Evolutionary conservation across 2,329 filamentous ascomycete species (phyloP), one percentile per base, ranked within the genome.

Genomic region (Blastomyces gilchristii): DNA sequence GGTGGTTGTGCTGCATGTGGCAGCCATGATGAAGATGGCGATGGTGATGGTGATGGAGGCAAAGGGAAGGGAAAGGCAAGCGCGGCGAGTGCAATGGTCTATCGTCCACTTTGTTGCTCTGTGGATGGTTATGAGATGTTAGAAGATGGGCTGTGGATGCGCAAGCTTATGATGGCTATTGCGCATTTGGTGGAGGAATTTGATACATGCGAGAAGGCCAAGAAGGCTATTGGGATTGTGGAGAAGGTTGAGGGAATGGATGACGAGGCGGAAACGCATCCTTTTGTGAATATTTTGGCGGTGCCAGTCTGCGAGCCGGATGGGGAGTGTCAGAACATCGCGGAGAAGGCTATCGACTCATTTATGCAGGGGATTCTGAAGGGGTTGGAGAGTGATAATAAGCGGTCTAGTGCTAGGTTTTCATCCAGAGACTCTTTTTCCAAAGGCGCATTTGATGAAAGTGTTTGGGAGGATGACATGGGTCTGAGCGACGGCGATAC

Each of bases 281-380:
- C 56, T 0, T 63, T 45, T 52, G 50, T 67, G 37, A 63, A 67
- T 61, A 61, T 56, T 25, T 52, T 67, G 2, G 65, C 65, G 12
- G 66, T 64, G 25, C 65, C 66, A 3, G 53, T 67, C 9, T 67
- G 66, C 43, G 58, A 43, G 7, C n/a, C 60, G n/a, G 61, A 62
- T 22, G 45, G 47, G 14, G 43, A 53, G n/a, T 67, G 66, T 41
- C 58, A 50, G 9, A 41, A 53, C 22, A 63, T 58, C 28, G 63
- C 57, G 41, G 59, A 49, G 54, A 28, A 47, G 9, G 43, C 43
- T 18, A 62, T 66, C 12, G n/a, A 62, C 18, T 28, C 54, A 18
- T 58, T 66, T 28, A 22, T 50, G 37, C 58, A 58, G 50, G 58
- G 45, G 28, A 56, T 31, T 18, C 28, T 58, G 22, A 41, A 52